Percentiles rank a stretch among this genome's conserved stretches.
These are phyloP conservation scores for Ocimum tenuiflorum DNA, from an alignment of 257 asterid genomes.

Conservation along the genomic window DNA sequence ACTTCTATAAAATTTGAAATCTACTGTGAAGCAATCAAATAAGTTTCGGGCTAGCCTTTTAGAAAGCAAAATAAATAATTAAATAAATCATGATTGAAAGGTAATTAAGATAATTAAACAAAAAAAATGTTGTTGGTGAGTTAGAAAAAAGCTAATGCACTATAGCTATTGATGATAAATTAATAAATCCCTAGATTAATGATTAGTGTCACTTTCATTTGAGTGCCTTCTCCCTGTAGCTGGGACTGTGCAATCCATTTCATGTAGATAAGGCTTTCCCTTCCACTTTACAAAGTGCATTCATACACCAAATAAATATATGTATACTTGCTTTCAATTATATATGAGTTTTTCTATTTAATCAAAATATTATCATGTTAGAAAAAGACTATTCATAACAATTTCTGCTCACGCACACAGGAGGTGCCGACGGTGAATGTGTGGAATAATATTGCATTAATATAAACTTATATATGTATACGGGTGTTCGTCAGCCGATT, in stretches of 20 bases:
- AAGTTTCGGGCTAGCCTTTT: not conserved
- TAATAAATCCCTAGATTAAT: constrained; percentile 7
- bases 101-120: not conserved
- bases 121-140: constrained; percentile 25
- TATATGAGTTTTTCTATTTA: no score
- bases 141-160: not conserved
- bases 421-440: no score
- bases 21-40: no score
- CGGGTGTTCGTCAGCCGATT: no score
- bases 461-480: no score
- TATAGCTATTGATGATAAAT: not conserved
- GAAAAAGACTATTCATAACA: no score
- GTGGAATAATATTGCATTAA: no score
- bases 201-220: constrained; percentile 24
- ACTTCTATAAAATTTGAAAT: no score
- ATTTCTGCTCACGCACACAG: no score
- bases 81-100: constrained; percentile 14
- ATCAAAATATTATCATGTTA: no score
- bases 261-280: not conserved
- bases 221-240: constrained; percentile 31
- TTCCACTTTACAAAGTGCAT: not conserved
- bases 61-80: not conserved
- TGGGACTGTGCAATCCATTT: constrained; percentile 6
- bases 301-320: not conserved
- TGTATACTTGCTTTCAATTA: no score